Evolutionary conservation across 257 asterid genomes (phyloP).

Genomic region (Penstemon eatonii): DNA sequence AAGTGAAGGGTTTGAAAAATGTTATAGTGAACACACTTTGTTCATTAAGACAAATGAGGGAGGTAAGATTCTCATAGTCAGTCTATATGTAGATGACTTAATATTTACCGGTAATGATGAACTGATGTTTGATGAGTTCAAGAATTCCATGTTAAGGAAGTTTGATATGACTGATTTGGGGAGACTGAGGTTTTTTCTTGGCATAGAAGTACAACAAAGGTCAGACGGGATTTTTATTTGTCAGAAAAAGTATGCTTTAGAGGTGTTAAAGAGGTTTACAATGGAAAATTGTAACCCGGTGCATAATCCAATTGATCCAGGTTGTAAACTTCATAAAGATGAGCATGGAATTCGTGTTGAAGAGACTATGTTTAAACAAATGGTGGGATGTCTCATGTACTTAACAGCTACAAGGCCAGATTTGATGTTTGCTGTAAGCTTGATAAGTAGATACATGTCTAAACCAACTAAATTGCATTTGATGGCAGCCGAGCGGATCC

Average conservation of each 20-base stretch:
- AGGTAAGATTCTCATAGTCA: neutral
- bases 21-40: neutral
- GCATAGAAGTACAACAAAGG: neutral
- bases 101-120: neutral
- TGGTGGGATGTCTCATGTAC: conserved; percentile 9
- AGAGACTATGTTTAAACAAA: neutral
- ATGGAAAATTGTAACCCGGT: neutral
- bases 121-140: neutral
- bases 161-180: neutral
- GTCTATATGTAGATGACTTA: neutral
- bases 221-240: neutral
- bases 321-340: neutral
- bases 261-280: neutral
- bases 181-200: neutral
- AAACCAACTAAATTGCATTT: neutral
- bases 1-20: neutral
- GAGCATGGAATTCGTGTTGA: neutral
- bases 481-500: neutral
- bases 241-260: conserved; percentile 1
- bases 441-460: neutral
- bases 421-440: neutral
- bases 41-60: neutral
- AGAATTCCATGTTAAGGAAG: neutral
- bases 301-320: neutral
- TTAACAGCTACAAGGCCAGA: neutral